A percentile compares a stretch with the other conserved stretches of the same genome.
Evolutionary conservation across 2,329 filamentous ascomycete genomes (phyloP).

Genomic region (Metarhizium brunneum): DNA sequence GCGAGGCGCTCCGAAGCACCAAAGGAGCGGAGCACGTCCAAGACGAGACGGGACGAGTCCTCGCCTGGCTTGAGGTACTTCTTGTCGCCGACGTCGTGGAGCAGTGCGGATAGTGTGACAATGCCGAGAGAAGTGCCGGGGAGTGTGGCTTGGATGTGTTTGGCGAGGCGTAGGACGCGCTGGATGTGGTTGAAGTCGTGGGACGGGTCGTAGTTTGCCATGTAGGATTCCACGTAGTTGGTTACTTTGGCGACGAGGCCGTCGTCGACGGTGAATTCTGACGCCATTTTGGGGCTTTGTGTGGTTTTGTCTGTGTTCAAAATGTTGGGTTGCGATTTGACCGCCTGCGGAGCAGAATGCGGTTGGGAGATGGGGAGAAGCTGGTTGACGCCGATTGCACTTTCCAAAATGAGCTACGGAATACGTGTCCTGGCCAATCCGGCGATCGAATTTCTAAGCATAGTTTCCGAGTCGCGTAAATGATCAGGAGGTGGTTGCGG

Average conservation of each 20-base stretch:
- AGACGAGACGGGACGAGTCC: constrained; percentile 46
- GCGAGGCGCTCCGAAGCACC: constrained; percentile 53
- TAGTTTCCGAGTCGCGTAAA: not conserved
- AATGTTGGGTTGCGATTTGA: not conserved
- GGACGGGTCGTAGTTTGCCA: constrained; percentile 71
- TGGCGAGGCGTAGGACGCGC: constrained; percentile 67
- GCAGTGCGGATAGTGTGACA: constrained; percentile 60
- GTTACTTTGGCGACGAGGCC: constrained; percentile 47
- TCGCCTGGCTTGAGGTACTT: constrained; percentile 61
- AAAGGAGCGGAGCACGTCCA: constrained; percentile 42
- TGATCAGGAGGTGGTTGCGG: not conserved
- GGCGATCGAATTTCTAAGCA: not conserved
- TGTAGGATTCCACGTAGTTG: constrained; percentile 59
- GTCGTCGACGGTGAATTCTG: constrained; percentile 20
- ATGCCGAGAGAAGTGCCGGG: constrained; percentile 30
- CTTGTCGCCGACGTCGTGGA: constrained; percentile 84
- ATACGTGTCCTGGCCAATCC: not conserved
- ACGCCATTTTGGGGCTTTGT: constrained; percentile 12
- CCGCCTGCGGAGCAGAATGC: too few relatives aligned
- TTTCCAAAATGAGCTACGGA: too few relatives aligned
- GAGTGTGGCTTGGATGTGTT: constrained; percentile 49
- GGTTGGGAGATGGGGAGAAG: too few relatives aligned
- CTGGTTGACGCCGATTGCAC: too few relatives aligned
- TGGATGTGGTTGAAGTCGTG: constrained; percentile 83
- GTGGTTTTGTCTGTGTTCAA: not conserved